A percentile compares a stretch with the other conserved stretches of the same genome.
These are phyloP conservation scores for Solanum chiquidenum DNA, from an alignment of 257 asterid genomes.

Conservation along the genomic window DNA sequence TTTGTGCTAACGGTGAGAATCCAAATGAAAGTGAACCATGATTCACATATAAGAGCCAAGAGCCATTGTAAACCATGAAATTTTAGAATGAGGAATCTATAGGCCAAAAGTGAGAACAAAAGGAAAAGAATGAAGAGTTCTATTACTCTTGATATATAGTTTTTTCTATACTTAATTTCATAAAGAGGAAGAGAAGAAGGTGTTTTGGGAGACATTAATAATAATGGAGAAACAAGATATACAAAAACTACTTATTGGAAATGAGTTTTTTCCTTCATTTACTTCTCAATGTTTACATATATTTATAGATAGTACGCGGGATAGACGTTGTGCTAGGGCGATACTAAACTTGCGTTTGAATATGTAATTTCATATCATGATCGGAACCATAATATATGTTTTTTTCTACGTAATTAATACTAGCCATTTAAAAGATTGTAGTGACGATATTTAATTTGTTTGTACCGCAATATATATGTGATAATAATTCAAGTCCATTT, in stretches of 20 bases:
- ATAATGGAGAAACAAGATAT: background rate
- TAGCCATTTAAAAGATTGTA: background rate
- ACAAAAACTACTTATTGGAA: background rate
- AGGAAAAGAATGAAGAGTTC: slow-evolving; percentile 23
- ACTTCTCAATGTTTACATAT: background rate
- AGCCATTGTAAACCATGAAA: slow-evolving; percentile 13
- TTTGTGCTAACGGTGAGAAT: slow-evolving; percentile 14
- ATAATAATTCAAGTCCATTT: background rate
- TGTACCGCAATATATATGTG: background rate
- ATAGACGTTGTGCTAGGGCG: background rate
- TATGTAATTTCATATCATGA: background rate
- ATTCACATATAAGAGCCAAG: slow-evolving; percentile 19
- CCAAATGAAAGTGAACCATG: slow-evolving; percentile 34
- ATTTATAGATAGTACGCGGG: background rate
- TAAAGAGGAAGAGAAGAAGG: slow-evolving; percentile 4
- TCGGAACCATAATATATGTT: background rate
- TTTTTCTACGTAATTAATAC: background rate
- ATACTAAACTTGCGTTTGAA: background rate
- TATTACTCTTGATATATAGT: slow-evolving; percentile 5
- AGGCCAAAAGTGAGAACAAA: slow-evolving; percentile 13
- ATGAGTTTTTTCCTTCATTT: background rate
- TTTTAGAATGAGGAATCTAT: slow-evolving; percentile 6
- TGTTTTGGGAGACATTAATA: slow-evolving; percentile 9
- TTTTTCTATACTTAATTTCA: slow-evolving; percentile 4
- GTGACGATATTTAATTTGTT: background rate